phyloP scores from a whole-genome alignment of 2,329 filamentous ascomycete species.

The Alternaria burnsii region DNA sequence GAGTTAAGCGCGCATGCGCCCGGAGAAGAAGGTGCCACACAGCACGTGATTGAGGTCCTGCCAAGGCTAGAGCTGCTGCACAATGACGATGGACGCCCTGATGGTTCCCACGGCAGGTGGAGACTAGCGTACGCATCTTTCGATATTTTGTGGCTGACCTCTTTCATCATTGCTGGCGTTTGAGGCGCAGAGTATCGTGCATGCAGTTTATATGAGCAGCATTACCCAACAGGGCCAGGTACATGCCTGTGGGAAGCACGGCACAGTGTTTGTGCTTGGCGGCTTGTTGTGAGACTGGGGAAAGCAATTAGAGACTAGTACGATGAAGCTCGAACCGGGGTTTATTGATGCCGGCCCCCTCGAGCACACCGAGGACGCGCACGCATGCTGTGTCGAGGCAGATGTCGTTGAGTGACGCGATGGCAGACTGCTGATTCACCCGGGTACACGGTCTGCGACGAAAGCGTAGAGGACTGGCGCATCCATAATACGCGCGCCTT shows the following conservation, averaged over 20 bases:
- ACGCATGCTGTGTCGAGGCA: background rate
- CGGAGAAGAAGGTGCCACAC: background rate
- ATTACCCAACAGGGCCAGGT: background rate
- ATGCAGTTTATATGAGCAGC: background rate
- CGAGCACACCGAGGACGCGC: background rate
- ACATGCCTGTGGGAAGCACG: background rate
- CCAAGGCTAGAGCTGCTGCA: slow-evolving; percentile 11
- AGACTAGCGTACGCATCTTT: slow-evolving; percentile 9
- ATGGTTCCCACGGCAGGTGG: slow-evolving; percentile 16
- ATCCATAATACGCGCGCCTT: background rate
- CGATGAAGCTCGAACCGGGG: background rate
- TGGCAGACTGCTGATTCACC: background rate
- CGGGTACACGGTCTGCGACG: background rate
- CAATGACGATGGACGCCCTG: slow-evolving; percentile 18
- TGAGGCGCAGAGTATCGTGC: background rate
- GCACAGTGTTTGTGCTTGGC: background rate
- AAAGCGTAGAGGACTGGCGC: background rate
- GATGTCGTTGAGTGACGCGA: background rate
- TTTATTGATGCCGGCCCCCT: background rate
- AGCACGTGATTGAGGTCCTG: slow-evolving; percentile 4
- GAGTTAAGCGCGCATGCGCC: slow-evolving; percentile 14
- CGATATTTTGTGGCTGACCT: slow-evolving; percentile 1
- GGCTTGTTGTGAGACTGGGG: background rate
- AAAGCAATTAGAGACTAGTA: slow-evolving; percentile 5
- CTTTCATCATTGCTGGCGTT: background rate